Percentiles rank a stretch among this genome's conserved stretches.
Evolutionary conservation across 176 grass and related monocot genomes (phyloP).

Genomic region (Lolium multiflorum): DNA sequence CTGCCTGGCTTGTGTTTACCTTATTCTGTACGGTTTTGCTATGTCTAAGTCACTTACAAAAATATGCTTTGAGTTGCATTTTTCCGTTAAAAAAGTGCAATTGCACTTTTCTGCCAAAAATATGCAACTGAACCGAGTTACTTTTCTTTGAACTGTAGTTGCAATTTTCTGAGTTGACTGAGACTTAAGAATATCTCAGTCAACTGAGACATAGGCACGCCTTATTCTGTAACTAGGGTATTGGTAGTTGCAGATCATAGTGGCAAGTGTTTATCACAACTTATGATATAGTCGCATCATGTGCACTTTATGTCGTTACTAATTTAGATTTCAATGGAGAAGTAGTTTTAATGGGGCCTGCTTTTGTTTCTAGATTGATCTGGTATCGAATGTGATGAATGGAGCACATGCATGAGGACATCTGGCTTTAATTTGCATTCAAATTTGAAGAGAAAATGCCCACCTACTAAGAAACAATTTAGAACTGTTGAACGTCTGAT

Average conservation of each 20-base stretch:
- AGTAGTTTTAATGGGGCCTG: background rate
- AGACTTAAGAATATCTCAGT: too few species aligned
- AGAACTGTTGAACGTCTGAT: background rate
- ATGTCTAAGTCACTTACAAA: too few species aligned
- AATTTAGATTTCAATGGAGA: background rate
- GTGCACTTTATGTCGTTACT: background rate
- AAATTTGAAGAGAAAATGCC: background rate
- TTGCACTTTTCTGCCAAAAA: too few species aligned
- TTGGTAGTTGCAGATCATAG: background rate
- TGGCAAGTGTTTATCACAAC: background rate
- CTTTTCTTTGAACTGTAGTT: too few species aligned
- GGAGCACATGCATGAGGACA: background rate
- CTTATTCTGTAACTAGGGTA: conserved; percentile 9
- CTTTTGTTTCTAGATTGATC: background rate
- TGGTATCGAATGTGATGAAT: background rate
- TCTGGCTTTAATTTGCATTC: background rate
- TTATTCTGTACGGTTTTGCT: too few species aligned
- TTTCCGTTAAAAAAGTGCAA: too few species aligned
- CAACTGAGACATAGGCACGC: too few species aligned
- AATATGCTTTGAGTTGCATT: too few species aligned
- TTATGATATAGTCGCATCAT: background rate
- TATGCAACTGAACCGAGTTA: too few species aligned
- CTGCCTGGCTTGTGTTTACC: background rate
- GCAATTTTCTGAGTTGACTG: too few species aligned
- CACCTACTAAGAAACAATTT: background rate